phyloP scores from a whole-genome alignment of 129 eudicot species.

The Pseudognaphalium luteoalbum region DNA sequence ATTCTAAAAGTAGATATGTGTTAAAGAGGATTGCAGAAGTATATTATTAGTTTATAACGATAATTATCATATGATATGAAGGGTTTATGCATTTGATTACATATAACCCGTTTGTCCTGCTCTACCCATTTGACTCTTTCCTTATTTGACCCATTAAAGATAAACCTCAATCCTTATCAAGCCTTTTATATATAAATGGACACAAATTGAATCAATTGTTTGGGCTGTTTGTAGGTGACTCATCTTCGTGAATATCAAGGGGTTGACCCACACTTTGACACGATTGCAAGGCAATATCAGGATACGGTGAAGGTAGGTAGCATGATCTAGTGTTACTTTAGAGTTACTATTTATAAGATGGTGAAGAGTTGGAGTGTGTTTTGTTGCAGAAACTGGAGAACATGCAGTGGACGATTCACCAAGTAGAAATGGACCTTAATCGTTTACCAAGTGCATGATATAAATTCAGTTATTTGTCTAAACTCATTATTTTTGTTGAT shows the following conservation, averaged over 20 bases:
- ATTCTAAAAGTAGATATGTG: neutral
- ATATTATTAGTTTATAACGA: neutral
- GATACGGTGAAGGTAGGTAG: slow-evolving; percentile 76
- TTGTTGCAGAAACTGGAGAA: slow-evolving; percentile 80
- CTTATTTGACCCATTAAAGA: neutral
- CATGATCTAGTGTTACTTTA: slow-evolving; percentile 7
- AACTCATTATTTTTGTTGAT: neutral
- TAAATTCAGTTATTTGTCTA: slow-evolving; percentile 14
- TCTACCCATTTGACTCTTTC: neutral
- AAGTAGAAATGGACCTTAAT: slow-evolving; percentile 94
- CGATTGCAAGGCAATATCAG: slow-evolving; percentile 91
- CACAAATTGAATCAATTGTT: neutral
- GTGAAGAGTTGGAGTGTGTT: neutral
- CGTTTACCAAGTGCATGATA: slow-evolving; percentile 48
- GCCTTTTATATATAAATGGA: neutral
- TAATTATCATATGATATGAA: neutral
- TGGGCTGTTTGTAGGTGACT: slow-evolving; percentile 56
- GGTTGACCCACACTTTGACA: slow-evolving; percentile 96
- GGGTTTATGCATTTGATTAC: neutral
- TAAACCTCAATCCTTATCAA: neutral
- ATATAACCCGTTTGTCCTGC: neutral
- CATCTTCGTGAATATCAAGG: slow-evolving; percentile 97
- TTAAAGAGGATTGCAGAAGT: neutral
- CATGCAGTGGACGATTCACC: slow-evolving; percentile 96
- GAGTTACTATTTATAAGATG: slow-evolving; percentile 4